Conservation (phyloP, 805 yeast genomes). For the Spathaspora sp. region DNA sequence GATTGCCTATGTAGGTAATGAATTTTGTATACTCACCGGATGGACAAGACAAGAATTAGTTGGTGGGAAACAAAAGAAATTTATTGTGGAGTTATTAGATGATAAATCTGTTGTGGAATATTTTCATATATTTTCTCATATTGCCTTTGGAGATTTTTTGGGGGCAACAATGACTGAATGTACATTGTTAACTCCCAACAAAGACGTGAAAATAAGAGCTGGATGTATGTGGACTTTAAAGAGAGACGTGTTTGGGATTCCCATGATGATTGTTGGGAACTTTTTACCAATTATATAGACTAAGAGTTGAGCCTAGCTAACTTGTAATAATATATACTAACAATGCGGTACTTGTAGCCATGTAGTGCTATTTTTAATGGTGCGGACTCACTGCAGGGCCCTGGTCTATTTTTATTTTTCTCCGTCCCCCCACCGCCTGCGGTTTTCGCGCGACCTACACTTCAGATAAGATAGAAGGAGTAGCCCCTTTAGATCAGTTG, state of each 20-base stretch:
- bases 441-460: too few species aligned
- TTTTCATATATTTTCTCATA: slow-evolving; percentile 76
- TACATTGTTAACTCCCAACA: slow-evolving; percentile 59
- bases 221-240: slow-evolving; percentile 90
- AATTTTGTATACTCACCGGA: slow-evolving; percentile 86
- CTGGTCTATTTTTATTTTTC: too few species aligned
- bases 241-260: slow-evolving; percentile 93
- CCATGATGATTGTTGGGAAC: slow-evolving; percentile 95
- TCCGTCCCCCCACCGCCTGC: too few species aligned
- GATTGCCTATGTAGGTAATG: slow-evolving; percentile 92
- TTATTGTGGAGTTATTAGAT: slow-evolving; percentile 81
- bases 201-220: slow-evolving; percentile 59
- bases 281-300: slow-evolving; percentile 69
- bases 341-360: not conserved
- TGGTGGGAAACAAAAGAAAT: slow-evolving; percentile 52
- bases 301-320: too few species aligned
- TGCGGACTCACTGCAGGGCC: not conserved
- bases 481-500: too few species aligned
- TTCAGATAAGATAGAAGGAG: too few species aligned
- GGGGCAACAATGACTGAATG: slow-evolving; percentile 88
- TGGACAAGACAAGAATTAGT: slow-evolving; percentile 75
- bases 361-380: not conserved
- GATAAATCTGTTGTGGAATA: slow-evolving; percentile 84
- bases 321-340: not conserved
- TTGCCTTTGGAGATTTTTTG: slow-evolving; percentile 86